Evolutionary conservation across 306 rosid species (phyloP).

Genomic region (Cucumis hystrix): DNA sequence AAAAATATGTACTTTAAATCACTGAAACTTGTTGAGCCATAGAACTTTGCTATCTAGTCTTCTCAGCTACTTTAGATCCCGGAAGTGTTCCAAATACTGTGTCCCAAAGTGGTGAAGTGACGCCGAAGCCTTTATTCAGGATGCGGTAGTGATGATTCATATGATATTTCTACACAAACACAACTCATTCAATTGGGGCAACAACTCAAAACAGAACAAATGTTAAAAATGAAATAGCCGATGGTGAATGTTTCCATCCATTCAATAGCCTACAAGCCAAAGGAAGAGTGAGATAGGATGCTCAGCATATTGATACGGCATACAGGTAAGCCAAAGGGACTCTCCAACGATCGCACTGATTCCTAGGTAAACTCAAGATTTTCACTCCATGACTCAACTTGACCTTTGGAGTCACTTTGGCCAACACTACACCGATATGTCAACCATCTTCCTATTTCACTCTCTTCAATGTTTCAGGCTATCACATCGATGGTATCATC

Average conservation of each 20-base stretch:
- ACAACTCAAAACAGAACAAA: not conserved
- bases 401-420: not conserved
- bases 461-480: not conserved
- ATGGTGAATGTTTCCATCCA: not conserved
- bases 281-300: not conserved
- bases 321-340: not conserved
- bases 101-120: conserved; percentile 90
- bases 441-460: not conserved
- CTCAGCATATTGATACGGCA: not conserved
- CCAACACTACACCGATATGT: not conserved
- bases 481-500: not conserved
- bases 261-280: not conserved
- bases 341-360: not conserved
- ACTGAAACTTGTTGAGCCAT: conserved; percentile 20
- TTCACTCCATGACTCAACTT: not conserved
- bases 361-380: not conserved
- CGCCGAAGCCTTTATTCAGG: conserved; percentile 76
- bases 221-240: not conserved
- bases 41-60: conserved; percentile 22
- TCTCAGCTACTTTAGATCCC: conserved; percentile 35
- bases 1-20: not conserved
- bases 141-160: conserved; percentile 87
- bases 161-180: conserved; percentile 66
- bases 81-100: conserved; percentile 79
- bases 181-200: not conserved